These are phyloP conservation scores for Podaxis sp. DNA, from an alignment of 768 basidiomycete genomes.

Conservation along the genomic window DNA sequence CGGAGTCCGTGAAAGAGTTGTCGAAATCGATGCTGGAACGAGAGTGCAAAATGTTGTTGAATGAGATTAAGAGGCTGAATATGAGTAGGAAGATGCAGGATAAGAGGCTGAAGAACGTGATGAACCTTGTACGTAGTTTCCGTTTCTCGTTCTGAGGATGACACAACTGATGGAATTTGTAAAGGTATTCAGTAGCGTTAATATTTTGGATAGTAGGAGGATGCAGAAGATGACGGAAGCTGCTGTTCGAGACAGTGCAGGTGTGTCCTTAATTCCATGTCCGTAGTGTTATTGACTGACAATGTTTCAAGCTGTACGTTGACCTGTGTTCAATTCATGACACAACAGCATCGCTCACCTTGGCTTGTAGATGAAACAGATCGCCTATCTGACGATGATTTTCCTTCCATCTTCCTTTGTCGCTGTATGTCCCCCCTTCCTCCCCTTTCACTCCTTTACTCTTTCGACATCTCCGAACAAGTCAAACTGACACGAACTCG, in stretches of 20 bases:
- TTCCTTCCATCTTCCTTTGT: slow-evolving; percentile 46
- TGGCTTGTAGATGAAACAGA: slow-evolving; percentile 32
- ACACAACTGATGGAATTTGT: not conserved
- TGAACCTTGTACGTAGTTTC: slow-evolving; percentile 35
- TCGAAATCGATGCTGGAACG: slow-evolving; percentile 26
- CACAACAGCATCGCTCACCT: not conserved
- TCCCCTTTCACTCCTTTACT: not conserved
- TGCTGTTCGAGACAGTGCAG: slow-evolving; percentile 37
- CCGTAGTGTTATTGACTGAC: not conserved
- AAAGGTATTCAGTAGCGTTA: slow-evolving; percentile 52
- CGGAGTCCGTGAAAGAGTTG: slow-evolving; percentile 1
- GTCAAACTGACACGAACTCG: not conserved
- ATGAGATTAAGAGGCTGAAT: slow-evolving; percentile 45
- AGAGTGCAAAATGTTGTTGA: slow-evolving; percentile 40
- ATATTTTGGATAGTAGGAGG: slow-evolving; percentile 45
- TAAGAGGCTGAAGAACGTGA: slow-evolving; percentile 39
- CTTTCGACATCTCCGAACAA: not conserved
- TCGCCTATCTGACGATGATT: slow-evolving; percentile 49
- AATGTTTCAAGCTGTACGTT: slow-evolving; percentile 1
- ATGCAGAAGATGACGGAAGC: slow-evolving; percentile 47
- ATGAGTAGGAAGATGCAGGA: slow-evolving; percentile 34
- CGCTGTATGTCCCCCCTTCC: slow-evolving; percentile 26
- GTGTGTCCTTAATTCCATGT: slow-evolving; percentile 12
- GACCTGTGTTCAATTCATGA: not conserved
- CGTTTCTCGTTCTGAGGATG: not conserved